These are phyloP conservation scores for Pichia kluyveri DNA, from an alignment of 805 yeast genomes.

Conservation along the genomic window DNA sequence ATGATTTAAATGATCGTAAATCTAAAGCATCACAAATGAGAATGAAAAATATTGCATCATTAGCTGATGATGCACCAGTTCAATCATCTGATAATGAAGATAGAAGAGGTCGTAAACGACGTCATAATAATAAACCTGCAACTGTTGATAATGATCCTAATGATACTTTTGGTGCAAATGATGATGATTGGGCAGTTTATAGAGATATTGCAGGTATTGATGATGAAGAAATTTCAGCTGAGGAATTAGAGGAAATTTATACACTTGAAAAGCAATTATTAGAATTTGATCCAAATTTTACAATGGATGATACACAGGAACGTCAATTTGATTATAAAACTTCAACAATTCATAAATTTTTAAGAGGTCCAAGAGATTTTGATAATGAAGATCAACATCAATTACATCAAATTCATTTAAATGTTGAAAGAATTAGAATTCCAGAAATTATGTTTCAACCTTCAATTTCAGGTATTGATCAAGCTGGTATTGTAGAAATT, in stretches of 20 bases:
- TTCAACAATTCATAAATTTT: conserved; percentile 68
- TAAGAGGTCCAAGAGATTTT: conserved; percentile 85
- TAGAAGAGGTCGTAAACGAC: conserved; percentile 31
- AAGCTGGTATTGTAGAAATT: conserved; percentile 84
- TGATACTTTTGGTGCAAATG: conserved; percentile 92
- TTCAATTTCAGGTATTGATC: conserved; percentile 88
- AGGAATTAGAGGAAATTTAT: conserved; percentile 50
- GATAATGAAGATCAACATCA: conserved; percentile 78
- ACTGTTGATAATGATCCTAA: conserved; percentile 85
- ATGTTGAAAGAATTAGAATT: conserved; percentile 82
- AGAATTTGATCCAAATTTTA: conserved; percentile 77
- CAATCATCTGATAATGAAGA: conserved; percentile 8
- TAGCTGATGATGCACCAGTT: conserved; percentile 55
- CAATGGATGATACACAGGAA: conserved; percentile 76
- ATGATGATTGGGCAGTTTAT: conserved; percentile 91
- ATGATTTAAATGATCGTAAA: conserved; percentile 78
- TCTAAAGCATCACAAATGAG: conserved; percentile 87
- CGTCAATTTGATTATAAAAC: conserved; percentile 79
- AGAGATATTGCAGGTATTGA: conserved; percentile 69
- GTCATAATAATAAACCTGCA: conserved; percentile 37
- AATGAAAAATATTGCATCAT: conserved; percentile 82
- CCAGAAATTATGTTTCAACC: conserved; percentile 94
- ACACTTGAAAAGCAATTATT: conserved; percentile 67
- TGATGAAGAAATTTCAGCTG: conserved; percentile 75
- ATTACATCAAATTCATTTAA: conserved; percentile 83